Percentiles rank a stretch among this genome's conserved stretches.
These are phyloP conservation scores for Lactarius trivialis DNA, from an alignment of 768 basidiomycete species.

Conservation along the genomic window DNA sequence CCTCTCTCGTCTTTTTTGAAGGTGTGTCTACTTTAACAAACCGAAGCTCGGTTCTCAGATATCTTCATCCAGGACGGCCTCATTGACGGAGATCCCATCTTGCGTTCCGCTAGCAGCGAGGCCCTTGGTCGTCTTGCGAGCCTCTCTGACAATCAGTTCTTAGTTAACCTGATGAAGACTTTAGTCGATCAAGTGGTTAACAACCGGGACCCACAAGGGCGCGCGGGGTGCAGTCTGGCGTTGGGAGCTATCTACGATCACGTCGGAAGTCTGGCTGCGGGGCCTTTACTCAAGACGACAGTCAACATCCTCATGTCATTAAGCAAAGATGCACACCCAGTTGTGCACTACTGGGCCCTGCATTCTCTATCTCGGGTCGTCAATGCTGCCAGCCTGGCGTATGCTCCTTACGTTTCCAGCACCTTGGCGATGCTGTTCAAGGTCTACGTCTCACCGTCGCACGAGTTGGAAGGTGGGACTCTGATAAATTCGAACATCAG, in stretches of 20 bases:
- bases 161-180: conserved; percentile 81
- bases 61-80: conserved; percentile 55
- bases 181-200: conserved; percentile 90
- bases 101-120: conserved; percentile 79
- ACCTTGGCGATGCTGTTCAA: conserved; percentile 89
- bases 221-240: conserved; percentile 89
- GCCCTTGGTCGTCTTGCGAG: conserved; percentile 82
- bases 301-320: conserved; percentile 94
- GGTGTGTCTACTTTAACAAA: conserved; percentile 37
- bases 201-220: conserved; percentile 86
- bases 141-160: conserved; percentile 74
- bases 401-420: conserved; percentile 79
- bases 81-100: conserved; percentile 67
- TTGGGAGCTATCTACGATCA: conserved; percentile 88
- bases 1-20: conserved; percentile 69
- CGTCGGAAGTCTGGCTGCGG: conserved; percentile 92
- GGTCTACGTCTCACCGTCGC: conserved; percentile 82
- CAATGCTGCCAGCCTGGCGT: conserved; percentile 86
- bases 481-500: conserved; percentile 76
- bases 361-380: conserved; percentile 81
- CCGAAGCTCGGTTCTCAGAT: not conserved
- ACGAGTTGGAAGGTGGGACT: conserved; percentile 89
- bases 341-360: conserved; percentile 92
- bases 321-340: conserved; percentile 91
- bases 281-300: conserved; percentile 89